These are phyloP conservation scores for Phytopythium boreale DNA, from an alignment of 352 stramenopile genomes.

Conservation along the genomic window DNA sequence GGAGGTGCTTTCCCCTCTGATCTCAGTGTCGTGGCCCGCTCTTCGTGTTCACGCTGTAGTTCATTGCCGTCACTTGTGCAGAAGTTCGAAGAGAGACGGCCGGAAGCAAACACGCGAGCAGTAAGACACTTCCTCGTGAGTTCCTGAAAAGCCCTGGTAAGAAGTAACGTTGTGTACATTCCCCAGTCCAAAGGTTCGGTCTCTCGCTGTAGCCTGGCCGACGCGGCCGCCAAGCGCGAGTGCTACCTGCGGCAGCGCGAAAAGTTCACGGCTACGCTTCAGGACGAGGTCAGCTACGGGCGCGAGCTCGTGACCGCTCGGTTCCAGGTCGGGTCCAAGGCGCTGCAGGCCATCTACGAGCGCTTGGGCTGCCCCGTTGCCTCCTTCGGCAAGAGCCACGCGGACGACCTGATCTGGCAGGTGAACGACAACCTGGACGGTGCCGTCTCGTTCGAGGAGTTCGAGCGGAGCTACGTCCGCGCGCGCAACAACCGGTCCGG, in stretches of 20 bases:
- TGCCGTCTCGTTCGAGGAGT: constrained; percentile 70
- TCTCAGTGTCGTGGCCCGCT: too few species aligned
- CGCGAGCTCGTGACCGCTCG: constrained; percentile 47
- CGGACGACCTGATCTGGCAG: constrained; percentile 79
- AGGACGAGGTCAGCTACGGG: constrained; percentile 56
- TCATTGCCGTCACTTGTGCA: background rate
- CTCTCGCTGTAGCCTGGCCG: constrained; percentile 19
- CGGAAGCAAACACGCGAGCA: background rate
- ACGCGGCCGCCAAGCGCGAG: constrained; percentile 38
- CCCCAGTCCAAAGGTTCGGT: background rate
- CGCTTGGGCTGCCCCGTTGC: constrained; percentile 38
- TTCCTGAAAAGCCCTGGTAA: background rate
- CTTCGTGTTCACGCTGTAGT: background rate
- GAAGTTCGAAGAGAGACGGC: background rate
- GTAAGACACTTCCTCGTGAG: background rate
- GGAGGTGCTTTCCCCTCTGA: constrained; percentile 25
- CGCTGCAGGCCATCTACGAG: constrained; percentile 55
- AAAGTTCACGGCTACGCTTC: constrained; percentile 45
- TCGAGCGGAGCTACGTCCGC: constrained; percentile 69
- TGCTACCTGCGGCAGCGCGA: constrained; percentile 33
- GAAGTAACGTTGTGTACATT: too few species aligned
- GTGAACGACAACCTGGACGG: constrained; percentile 79
- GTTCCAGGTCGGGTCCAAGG: constrained; percentile 48
- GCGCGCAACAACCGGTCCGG: constrained; percentile 58
- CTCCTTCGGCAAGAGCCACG: constrained; percentile 33